Evolutionary conservation across 805 yeast genomes (phyloP), one percentile per base, ranked within the genome.

Genomic region (Kodamaea lidongshanica): DNA sequence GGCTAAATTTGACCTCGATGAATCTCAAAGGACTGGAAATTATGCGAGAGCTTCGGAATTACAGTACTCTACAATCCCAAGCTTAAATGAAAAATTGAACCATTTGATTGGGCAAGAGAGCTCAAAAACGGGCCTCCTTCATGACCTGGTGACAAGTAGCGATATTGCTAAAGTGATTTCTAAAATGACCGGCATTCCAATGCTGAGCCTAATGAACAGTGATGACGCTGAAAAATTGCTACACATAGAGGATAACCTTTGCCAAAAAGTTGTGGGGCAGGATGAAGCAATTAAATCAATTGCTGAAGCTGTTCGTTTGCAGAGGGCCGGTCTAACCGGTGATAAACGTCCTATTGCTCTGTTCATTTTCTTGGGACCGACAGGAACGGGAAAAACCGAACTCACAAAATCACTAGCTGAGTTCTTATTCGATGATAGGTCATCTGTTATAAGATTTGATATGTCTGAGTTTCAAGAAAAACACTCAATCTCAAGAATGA

Each of bases 361-460:
- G 33, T 92, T 92, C 57, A 80, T 89, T 81, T 92, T 92, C 58
- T 66, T 92, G 42, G 98, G 98, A 13, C 97, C 98, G 32, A 92
- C 98, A 0, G 98, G 98, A 61, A 89, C 97, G 0, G 98, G 98
- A 61, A 89, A 89, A 58, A 92, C 98, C 1, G 97, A 92, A 56
- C 69, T 92, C 30, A 88, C 96, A 6, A 89, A 92, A 55, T 79
- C 94, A 0, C 69, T 89, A 34, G 95, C 97, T 2, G 87, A 86
- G 45, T 92, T 92, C 46, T 58, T 89, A 45, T 92, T 92, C 58
- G 92, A 87, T 49, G 89, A 89, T 54, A 86, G 84, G 48, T 69
- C 76, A 25, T 75, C 95, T 7, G 87, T 89, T 19, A 76, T 88
- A 14, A 69, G 98, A 45, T 89, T 89, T 53, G 98, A 89, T 56